Base-by-base conservation (phyloP, 176 grass and related monocot genomes). In the Microstegium vimineum region DNA sequence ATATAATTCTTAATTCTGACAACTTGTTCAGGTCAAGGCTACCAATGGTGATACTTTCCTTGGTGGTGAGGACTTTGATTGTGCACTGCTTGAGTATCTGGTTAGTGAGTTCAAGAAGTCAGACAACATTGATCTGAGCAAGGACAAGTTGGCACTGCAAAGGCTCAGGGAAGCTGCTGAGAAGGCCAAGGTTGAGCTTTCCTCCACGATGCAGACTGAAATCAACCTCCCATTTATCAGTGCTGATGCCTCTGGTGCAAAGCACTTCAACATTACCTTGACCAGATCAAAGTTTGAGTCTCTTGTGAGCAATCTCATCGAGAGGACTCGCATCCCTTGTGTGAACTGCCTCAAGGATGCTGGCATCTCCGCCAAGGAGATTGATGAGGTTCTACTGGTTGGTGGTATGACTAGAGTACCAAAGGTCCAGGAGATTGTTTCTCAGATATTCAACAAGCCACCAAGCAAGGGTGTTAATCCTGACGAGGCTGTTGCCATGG, bases 131-230 rank as follows among this genome's bases (percentile, higher is more conserved):
- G 97, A 99, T 81, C 78, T 99, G 63, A 87, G 85, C 37, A 92
- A 94, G 84, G 97, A 99, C 52, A 91, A 84, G 75, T 86, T 93
- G 37, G 97, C 97, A 0, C 74, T 99, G 34, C 97, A 99, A 73
- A 94, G 97, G 86, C 91, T 99, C 8, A 99, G 97, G 84, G 97
- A 99, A 91, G 97, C 97, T 28, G 97, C 97, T 74, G 97, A 99
- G 61, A 99, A 94, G 81, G 97, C 97, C 17, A 99, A 99, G 83
- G 83, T 99, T 1, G 97, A 99, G 77, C 93, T 99, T 41, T 99
- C 97, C 32, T 99, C 97, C 20, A 99, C 97, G 17, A 86, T 76
- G 54, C 93, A 95, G 77, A 96, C 97, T 42, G 93, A 99, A 32
- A 99, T 99, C 27, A 99, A 99, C 74, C 89, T 99, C 40, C 97